phyloP scores from a whole-genome alignment of 2,329 filamentous ascomycete genomes.

The Ophiosphaerella herpotricha region DNA sequence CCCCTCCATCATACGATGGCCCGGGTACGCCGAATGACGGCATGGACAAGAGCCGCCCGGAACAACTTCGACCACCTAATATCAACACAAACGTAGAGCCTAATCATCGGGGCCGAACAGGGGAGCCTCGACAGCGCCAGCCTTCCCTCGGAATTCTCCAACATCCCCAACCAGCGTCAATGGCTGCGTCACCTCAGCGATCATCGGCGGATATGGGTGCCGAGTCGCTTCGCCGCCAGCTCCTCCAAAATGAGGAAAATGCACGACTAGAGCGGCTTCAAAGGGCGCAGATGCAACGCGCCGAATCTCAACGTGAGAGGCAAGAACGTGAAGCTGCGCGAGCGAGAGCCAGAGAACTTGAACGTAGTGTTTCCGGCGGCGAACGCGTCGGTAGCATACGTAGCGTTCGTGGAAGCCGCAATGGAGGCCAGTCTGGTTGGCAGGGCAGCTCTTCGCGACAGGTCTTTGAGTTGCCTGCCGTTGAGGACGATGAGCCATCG shows the following conservation, averaged over 20 bases:
- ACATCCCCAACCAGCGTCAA: constrained; percentile 45
- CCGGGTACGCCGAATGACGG: constrained; percentile 35
- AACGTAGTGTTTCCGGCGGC: constrained; percentile 40
- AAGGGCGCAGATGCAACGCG: constrained; percentile 32
- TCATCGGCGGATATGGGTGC: constrained; percentile 44
- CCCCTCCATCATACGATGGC: constrained; percentile 42
- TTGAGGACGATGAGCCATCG: constrained; percentile 55
- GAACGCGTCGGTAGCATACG: constrained; percentile 38
- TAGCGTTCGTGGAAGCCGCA: constrained; percentile 35
- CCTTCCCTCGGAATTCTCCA: constrained; percentile 41
- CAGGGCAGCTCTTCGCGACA: constrained; percentile 25
- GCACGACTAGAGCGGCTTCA: constrained; percentile 38
- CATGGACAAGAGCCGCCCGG: constrained; percentile 36
- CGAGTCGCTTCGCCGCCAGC: constrained; percentile 40
- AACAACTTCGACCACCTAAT: constrained; percentile 34
- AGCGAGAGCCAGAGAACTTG: constrained; percentile 40
- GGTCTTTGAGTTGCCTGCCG: constrained; percentile 42
- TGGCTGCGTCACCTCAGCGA: constrained; percentile 45
- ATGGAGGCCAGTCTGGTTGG: constrained; percentile 30
- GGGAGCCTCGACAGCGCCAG: constrained; percentile 35
- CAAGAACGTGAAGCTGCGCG: constrained; percentile 35
- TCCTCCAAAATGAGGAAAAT: constrained; percentile 41
- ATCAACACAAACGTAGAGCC: constrained; percentile 29
- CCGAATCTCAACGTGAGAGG: constrained; percentile 29
- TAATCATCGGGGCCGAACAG: constrained; percentile 16